Percentiles rank a stretch among this genome's conserved stretches.
phyloP scores from a whole-genome alignment of 805 yeast genomes.

The Kodamaea jinghongensis region DNA sequence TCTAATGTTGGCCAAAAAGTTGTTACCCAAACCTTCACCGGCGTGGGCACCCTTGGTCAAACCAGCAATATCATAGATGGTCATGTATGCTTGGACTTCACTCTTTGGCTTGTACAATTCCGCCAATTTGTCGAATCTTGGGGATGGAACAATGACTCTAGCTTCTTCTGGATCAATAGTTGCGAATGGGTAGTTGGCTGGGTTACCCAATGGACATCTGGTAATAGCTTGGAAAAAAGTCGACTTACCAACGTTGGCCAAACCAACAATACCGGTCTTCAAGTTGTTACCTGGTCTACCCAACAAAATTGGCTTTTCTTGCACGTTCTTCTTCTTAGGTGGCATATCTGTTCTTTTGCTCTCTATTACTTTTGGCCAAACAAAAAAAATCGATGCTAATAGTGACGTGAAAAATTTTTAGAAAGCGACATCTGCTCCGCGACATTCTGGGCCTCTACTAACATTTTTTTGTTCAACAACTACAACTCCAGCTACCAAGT shows the following conservation, averaged over 20 bases:
- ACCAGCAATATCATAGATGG: slow-evolving; percentile 97
- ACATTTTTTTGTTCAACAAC: too few species aligned
- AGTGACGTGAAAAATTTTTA: neutral
- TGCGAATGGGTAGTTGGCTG: slow-evolving; percentile 98
- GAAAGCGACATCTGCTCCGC: neutral
- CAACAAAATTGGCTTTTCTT: slow-evolving; percentile 69
- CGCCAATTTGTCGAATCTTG: slow-evolving; percentile 75
- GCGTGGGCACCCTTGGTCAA: slow-evolving; percentile 94
- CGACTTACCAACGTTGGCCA: slow-evolving; percentile 94
- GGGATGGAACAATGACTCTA: slow-evolving; percentile 88
- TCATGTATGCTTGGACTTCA: slow-evolving; percentile 87
- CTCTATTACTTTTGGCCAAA: neutral
- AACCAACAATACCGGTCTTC: slow-evolving; percentile 82
- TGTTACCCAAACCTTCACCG: slow-evolving; percentile 98
- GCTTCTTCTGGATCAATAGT: slow-evolving; percentile 99
- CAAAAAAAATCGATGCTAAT: too few species aligned
- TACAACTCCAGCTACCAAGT: neutral
- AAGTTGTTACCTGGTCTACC: slow-evolving; percentile 67
- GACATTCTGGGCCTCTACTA: neutral
- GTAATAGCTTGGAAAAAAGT: slow-evolving; percentile 98
- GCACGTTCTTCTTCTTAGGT: slow-evolving; percentile 64
- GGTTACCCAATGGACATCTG: slow-evolving; percentile 87
- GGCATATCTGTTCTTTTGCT: slow-evolving; percentile 47
- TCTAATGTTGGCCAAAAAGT: slow-evolving; percentile 93
- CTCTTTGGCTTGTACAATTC: slow-evolving; percentile 78